Conservation (phyloP, 257 asterid species). For the Ophiorrhiza pumila region DNA sequence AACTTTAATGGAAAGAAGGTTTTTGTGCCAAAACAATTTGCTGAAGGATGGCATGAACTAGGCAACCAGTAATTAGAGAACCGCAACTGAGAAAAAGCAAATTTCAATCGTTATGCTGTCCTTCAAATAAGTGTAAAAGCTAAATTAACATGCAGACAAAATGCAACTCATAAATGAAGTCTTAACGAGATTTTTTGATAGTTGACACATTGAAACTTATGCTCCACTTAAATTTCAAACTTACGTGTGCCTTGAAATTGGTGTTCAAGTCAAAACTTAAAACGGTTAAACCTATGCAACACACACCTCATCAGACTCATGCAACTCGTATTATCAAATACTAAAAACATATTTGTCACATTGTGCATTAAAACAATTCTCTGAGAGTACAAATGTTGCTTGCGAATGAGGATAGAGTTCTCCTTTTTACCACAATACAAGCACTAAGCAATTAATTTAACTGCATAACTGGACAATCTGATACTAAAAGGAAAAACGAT, state of each 20-base stretch:
- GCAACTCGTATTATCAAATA: not conserved
- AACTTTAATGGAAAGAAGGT: not conserved
- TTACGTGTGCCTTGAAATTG: not conserved
- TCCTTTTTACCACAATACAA: not conserved
- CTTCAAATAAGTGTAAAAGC: not conserved
- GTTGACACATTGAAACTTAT: not conserved
- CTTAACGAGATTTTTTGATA: not conserved
- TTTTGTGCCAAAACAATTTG: not conserved
- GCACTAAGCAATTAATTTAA: not conserved
- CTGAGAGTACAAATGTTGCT: not conserved
- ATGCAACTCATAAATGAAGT: not conserved
- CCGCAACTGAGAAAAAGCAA: not conserved
- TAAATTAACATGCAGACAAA: not conserved
- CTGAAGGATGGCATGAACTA: not conserved
- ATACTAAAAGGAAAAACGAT: not conserved
- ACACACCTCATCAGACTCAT: not conserved
- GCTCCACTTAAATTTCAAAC: not conserved
- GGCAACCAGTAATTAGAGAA: not conserved
- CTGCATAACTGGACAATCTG: not conserved
- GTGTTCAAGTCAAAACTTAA: not conserved
- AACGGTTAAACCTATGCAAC: not conserved
- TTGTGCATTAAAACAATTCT: not conserved
- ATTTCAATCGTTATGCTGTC: not conserved
- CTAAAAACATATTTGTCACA: not conserved
- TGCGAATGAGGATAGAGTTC: not conserved